Base-by-base conservation (phyloP, 2,329 filamentous ascomycete species). In the Colletotrichum sp. region DNA sequence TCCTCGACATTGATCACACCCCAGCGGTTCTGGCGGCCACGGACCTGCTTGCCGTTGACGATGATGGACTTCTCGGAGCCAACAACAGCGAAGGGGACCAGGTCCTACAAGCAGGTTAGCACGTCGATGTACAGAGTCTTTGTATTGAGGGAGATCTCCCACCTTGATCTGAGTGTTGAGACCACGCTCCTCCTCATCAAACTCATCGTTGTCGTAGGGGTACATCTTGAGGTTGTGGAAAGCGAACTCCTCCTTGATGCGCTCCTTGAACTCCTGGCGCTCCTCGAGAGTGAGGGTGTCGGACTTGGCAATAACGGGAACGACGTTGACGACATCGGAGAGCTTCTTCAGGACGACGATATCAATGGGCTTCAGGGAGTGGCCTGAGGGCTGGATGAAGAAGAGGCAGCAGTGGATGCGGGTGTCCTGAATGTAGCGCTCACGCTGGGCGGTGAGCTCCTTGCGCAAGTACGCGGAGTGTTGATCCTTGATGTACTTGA, bases 191-290 rank as follows among this genome's bases (percentile, higher is more conserved):
- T 99, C 97, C 79, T 97, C 95, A 84, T 99, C 97, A 81, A 99
- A 94, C 90, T 99, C 97, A 82, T 99, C 97, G 85, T 98, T 99
- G 87, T 99, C 97, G 87, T 99, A 99, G 77, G 97, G 97, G 91
- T 98, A 99, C 97, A 99, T 99, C 91, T 98, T 96, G 84, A 99
- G 92, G 91, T 99, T 99, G 92, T 99, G 97, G 94, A 99, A 99
- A 75, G 95, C 90, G 86, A 99, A 99, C 87, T 99, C 97, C 91
- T 99, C 97, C 94, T 98, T 98, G 90, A 99, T 99, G 86, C 94
- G 93, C 89, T 98, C 95, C 93, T 99, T 99, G 93, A 99, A 99
- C 66, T 94, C 95, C 85, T 93, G 93, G 81, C 97, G 94, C 92
- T 99, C 97, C 87, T 99, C 96, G 39, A 98, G 90, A 16, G 97